These are phyloP conservation scores for Hirsutella thompsonii DNA, from an alignment of 2,329 filamentous ascomycete species.

Conservation along the genomic window DNA sequence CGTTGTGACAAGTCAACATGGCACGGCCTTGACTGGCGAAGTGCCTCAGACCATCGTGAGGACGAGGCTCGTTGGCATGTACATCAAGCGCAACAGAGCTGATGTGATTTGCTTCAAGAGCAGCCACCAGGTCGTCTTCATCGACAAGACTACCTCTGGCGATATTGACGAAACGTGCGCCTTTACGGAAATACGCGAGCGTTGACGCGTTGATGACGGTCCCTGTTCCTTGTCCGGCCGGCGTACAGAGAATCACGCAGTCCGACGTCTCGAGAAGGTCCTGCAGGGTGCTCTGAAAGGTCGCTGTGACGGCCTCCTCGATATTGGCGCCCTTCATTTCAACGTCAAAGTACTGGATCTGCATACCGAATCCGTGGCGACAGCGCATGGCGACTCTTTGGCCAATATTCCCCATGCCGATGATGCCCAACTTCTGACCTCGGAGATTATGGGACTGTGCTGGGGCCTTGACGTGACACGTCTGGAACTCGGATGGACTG, in stretches of 20 bases:
- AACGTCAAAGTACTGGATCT: constrained; percentile 50
- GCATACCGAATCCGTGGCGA: constrained; percentile 49
- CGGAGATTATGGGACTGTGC: constrained; percentile 50
- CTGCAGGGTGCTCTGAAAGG: constrained; percentile 36
- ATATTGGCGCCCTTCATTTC: constrained; percentile 30
- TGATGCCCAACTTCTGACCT: constrained; percentile 46
- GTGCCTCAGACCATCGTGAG: constrained; percentile 31
- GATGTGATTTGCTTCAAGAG: constrained; percentile 38
- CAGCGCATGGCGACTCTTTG: constrained; percentile 44
- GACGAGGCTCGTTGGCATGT: constrained; percentile 44
- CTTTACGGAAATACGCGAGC: constrained; percentile 37
- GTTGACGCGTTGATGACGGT: constrained; percentile 33
- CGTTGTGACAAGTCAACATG: constrained; percentile 54
- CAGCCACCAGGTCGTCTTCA: constrained; percentile 47
- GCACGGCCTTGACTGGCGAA: constrained; percentile 29
- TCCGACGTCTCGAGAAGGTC: constrained; percentile 39
- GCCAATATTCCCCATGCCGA: constrained; percentile 58
- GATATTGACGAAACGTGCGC: constrained; percentile 51
- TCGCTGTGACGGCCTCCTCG: constrained; percentile 28
- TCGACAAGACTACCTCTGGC: constrained; percentile 53
- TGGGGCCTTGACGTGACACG: constrained; percentile 48
- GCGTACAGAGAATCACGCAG: constrained; percentile 50
- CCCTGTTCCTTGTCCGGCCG: constrained; percentile 23
- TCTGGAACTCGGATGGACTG: constrained; percentile 28
- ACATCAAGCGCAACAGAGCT: constrained; percentile 49